These are phyloP conservation scores for Fusarium algeriense DNA, from an alignment of 2,329 filamentous ascomycete genomes.

Conservation along the genomic window DNA sequence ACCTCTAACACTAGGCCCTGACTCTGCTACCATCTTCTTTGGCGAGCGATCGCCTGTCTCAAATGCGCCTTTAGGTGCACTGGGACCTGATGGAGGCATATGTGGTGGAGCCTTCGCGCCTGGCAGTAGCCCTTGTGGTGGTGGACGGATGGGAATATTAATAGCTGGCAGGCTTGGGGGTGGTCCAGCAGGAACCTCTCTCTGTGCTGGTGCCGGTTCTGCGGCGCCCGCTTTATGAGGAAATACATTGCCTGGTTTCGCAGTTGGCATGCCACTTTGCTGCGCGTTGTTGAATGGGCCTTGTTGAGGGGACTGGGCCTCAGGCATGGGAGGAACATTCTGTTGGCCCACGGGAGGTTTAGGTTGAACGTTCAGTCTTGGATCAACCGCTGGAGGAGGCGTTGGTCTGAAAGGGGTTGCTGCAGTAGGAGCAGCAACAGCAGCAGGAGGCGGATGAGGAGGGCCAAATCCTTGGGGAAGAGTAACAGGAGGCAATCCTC, in stretches of 20 bases:
- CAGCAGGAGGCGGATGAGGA: not conserved
- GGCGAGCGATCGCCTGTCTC: not conserved
- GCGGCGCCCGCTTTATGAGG: not conserved
- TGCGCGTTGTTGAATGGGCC: not conserved
- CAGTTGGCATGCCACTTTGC: not conserved
- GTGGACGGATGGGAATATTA: slow-evolving; percentile 9
- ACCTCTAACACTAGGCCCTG: not conserved
- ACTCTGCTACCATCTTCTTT: slow-evolving; percentile 3
- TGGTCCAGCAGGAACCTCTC: not conserved
- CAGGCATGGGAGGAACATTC: not conserved
- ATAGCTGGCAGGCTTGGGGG: slow-evolving; percentile 7
- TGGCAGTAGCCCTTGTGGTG: not conserved
- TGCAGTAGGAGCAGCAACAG: not conserved
- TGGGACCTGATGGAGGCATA: not conserved
- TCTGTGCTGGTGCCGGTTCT: not conserved
- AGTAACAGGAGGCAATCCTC: slow-evolving; percentile 8
- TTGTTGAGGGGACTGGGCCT: slow-evolving; percentile 5
- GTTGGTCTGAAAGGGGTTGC: not conserved
- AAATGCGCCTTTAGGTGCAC: not conserved
- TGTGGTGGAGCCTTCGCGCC: not conserved
- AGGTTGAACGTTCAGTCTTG: slow-evolving; percentile 10
- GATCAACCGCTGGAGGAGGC: not conserved
- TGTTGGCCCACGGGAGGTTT: slow-evolving; percentile 1
- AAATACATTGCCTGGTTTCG: not conserved
- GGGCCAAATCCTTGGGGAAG: not conserved